Base-by-base conservation (phyloP, 2,329 filamentous ascomycete genomes). In the Aspergillus neotritici region DNA sequence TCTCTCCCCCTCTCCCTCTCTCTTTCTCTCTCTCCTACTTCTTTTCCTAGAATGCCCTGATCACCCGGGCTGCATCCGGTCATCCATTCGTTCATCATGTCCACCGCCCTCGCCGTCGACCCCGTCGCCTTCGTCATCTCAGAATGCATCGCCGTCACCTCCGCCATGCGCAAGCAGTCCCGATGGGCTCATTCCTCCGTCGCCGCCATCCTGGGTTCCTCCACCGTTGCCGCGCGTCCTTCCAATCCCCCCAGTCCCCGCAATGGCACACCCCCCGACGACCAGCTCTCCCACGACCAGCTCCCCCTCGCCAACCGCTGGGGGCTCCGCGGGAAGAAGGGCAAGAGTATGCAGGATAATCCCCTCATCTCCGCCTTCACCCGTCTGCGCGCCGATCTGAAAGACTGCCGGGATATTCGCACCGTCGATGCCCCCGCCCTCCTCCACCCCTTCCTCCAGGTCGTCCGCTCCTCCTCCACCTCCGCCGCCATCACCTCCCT, bases 141-240 rank as follows among this genome's bases (percentile, higher is more conserved):
- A 68, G 93, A 98, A 82, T 98, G 93, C 68, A 97, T 97, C 63
- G 91, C 90, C 35, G 91, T 98, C 70, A 97, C 93, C 11, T 96
- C 91, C 50, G 89, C 90, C 48, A 96, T 98, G 79, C 90, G 94
- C 61, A 98, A 98, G 72, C 85, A 96, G 78, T 86, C 89, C 52
- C 86, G 93, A 53, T 97, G 91, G 76, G 88, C 89, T 37, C 90
- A 97, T 65, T 95, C 90, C 10, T 96, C 90, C 4, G 93, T 98
- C 34, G 89, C 93, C 31, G 91, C 91, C 41, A 98, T 98, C 48
- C 76, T 98, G 28, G 93, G 93, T 39, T 63, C 62, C 30, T 72
- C 76, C 41, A 71, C 74, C 42, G 62, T 71, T 48, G 60, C 66
- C 57, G 66, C 73, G 40, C 61, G 61, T 41, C 57, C 57, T 31